These are phyloP conservation scores for Lipomyces japonicus DNA, from an alignment of 805 yeast genomes.

Conservation along the genomic window DNA sequence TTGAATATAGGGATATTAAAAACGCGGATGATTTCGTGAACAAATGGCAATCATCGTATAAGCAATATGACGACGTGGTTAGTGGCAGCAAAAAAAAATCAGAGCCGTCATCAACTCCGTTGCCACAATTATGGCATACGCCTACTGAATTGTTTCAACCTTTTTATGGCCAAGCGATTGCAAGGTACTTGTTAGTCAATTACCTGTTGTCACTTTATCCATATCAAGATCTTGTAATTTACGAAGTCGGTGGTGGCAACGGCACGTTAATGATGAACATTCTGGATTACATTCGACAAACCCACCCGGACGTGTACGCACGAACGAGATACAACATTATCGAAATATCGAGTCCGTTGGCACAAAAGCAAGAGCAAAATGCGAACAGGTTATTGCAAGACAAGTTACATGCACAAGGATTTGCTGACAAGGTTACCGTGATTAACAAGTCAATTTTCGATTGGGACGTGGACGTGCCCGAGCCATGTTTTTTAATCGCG, in stretches of 20 bases:
- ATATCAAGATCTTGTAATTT: slow-evolving; percentile 65
- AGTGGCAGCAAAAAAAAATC: slow-evolving; percentile 29
- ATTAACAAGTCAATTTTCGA: slow-evolving; percentile 73
- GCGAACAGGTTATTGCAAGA: slow-evolving; percentile 13
- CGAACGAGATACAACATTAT: slow-evolving; percentile 66
- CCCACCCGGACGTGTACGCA: slow-evolving; percentile 70
- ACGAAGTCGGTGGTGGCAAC: slow-evolving; percentile 89
- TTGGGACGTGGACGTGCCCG: slow-evolving; percentile 50
- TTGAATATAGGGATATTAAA: slow-evolving; percentile 53
- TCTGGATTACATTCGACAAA: slow-evolving; percentile 55
- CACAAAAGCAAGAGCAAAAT: slow-evolving; percentile 49
- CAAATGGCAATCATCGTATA: slow-evolving; percentile 49
- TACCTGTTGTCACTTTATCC: slow-evolving; percentile 67
- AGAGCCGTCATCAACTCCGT: slow-evolving; percentile 15
- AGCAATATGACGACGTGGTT: slow-evolving; percentile 46
- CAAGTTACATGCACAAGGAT: slow-evolving; percentile 43
- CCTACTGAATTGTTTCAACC: slow-evolving; percentile 82
- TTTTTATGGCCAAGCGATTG: slow-evolving; percentile 79
- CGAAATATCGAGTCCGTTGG: slow-evolving; percentile 64
- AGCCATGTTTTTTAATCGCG: slow-evolving; percentile 72
- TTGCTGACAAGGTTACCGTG: slow-evolving; percentile 55
- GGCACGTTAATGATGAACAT: slow-evolving; percentile 80
- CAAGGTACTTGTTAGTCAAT: slow-evolving; percentile 69
- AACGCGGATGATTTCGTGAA: slow-evolving; percentile 69
- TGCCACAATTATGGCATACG: slow-evolving; percentile 76